Conservation (phyloP, 1,284 basidiomycete genomes). For the Leucoagaricus sp. region DNA sequence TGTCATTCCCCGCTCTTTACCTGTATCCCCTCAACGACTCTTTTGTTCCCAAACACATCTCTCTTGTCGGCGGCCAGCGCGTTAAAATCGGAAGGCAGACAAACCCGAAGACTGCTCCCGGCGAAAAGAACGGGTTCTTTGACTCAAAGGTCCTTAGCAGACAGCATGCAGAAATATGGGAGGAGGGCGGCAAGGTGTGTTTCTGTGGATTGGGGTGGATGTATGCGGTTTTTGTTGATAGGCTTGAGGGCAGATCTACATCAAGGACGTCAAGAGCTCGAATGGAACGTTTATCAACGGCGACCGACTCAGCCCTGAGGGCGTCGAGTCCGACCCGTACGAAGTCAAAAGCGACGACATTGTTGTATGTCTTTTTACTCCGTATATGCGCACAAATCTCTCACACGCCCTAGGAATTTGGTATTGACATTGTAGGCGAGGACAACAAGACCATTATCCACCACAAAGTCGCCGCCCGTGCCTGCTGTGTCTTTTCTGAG, state of each 20-base stretch:
- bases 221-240: slow-evolving; percentile 1
- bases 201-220: neutral
- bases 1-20: slow-evolving; percentile 68
- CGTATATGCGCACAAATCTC: neutral
- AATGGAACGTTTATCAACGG: slow-evolving; percentile 99
- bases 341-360: slow-evolving; percentile 96
- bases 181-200: slow-evolving; percentile 82
- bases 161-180: slow-evolving; percentile 98
- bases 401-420: slow-evolving; percentile 76
- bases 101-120: slow-evolving; percentile 94
- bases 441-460: slow-evolving; percentile 99
- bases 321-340: slow-evolving; percentile 90
- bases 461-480: slow-evolving; percentile 96
- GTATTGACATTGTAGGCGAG: slow-evolving; percentile 98
- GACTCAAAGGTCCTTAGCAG: slow-evolving; percentile 96
- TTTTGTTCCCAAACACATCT: slow-evolving; percentile 95
- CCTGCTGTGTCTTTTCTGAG: slow-evolving; percentile 85
- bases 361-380: slow-evolving; percentile 36
- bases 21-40: slow-evolving; percentile 96
- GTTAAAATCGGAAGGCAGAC: slow-evolving; percentile 99
- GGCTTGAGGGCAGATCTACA: slow-evolving; percentile 72
- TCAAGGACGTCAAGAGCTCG: slow-evolving; percentile 98
- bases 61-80: slow-evolving; percentile 70
- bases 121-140: slow-evolving; percentile 95
- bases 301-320: slow-evolving; percentile 88